Evolutionary conservation across 805 yeast species (phyloP).

Genomic region (Candida endomychidarum): DNA sequence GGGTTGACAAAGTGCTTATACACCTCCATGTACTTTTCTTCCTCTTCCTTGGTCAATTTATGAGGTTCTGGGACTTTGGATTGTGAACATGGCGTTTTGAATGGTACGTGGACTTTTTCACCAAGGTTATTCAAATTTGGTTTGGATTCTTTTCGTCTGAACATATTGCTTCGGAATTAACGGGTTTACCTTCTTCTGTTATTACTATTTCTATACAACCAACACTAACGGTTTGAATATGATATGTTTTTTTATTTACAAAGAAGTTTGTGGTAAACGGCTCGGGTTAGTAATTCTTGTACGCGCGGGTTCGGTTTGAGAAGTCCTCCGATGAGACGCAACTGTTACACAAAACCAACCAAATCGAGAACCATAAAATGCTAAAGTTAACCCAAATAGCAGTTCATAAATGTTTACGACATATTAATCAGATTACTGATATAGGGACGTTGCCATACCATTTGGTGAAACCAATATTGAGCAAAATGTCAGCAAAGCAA

Average conservation of each 20-base stretch:
- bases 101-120: constrained; percentile 20
- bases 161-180: constrained; percentile 16
- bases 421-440: constrained; percentile 21
- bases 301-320: too few species aligned
- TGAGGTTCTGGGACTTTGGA: constrained; percentile 51
- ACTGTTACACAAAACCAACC: too few species aligned
- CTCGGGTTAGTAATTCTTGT: too few species aligned
- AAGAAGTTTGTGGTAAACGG: too few species aligned
- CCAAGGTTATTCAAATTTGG: constrained; percentile 9
- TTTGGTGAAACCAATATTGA: constrained; percentile 46
- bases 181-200: too few species aligned
- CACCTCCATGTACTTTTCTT: constrained; percentile 60
- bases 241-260: too few species aligned
- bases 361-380: too few species aligned
- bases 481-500: constrained; percentile 45
- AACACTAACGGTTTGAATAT: too few species aligned
- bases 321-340: neutral
- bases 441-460: constrained; percentile 41
- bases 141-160: constrained; percentile 19
- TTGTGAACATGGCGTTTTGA: constrained; percentile 23
- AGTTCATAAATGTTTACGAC: constrained; percentile 18
- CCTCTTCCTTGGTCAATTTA: constrained; percentile 53
- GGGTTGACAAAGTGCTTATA: constrained; percentile 59
- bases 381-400: constrained; percentile 13
- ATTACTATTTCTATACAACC: too few species aligned